Evolutionary conservation across 192 early-diverging fungal genomes (phyloP).

Genomic region (Lunasporangiospora selenospora): DNA sequence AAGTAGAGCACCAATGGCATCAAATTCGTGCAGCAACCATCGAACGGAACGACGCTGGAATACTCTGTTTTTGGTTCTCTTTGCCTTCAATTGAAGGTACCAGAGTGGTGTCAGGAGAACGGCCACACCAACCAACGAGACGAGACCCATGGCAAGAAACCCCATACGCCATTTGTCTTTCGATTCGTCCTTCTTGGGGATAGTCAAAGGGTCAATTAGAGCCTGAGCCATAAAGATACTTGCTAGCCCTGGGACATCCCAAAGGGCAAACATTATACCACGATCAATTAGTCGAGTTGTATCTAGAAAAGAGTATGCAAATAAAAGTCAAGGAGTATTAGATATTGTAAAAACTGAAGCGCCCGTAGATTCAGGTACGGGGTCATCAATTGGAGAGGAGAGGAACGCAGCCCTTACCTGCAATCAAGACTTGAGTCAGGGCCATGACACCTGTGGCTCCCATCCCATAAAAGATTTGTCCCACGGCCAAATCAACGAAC

Average conservation of each 20-base stretch:
- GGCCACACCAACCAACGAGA: conserved; percentile 3
- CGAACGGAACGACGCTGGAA: conserved; percentile 7
- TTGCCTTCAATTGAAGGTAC: conserved; percentile 5
- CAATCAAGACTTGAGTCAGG: conserved; percentile 19
- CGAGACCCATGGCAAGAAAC: conserved; percentile 6
- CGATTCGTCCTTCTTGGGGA: conserved; percentile 4
- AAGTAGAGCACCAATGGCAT: conserved; percentile 6
- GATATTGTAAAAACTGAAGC: too few species aligned
- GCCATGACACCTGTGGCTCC: conserved; percentile 15
- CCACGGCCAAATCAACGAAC: conserved; percentile 13
- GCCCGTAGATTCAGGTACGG: too few species aligned
- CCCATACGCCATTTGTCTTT: conserved; percentile 9
- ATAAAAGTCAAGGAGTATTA: too few species aligned
- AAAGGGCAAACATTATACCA: conserved; percentile 12
- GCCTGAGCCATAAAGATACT: conserved; percentile 14
- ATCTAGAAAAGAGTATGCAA: background rate
- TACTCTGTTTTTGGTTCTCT: conserved; percentile 2
- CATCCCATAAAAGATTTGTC: conserved; percentile 25
- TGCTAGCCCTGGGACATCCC: conserved; percentile 4
- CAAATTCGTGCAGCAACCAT: conserved; percentile 16
- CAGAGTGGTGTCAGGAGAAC: conserved; percentile 10
- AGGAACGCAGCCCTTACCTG: too few species aligned
- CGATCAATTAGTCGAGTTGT: conserved; percentile 12
- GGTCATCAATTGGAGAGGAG: too few species aligned
- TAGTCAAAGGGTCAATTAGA: conserved; percentile 2